A percentile compares a stretch with the other conserved stretches of the same genome.
Conservation (phyloP, 805 yeast species). For the Pichia deserticola region DNA sequence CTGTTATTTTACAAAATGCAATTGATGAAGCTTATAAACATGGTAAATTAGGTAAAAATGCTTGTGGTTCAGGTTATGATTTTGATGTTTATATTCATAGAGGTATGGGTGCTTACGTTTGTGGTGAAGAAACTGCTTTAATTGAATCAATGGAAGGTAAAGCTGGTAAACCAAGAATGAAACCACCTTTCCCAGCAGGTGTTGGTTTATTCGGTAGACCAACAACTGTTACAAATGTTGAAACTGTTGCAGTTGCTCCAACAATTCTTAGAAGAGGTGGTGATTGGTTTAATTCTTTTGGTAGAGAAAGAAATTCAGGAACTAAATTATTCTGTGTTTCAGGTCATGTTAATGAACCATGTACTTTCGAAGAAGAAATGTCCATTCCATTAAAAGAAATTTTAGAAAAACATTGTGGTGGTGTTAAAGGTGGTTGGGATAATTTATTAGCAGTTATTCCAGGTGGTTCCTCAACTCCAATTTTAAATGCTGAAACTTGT, state of each 20-base stretch:
- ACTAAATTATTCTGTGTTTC: constrained; percentile 81
- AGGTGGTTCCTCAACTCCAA: constrained; percentile 86
- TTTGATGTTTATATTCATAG: constrained; percentile 82
- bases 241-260: constrained; percentile 86
- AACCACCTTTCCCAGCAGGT: constrained; percentile 95
- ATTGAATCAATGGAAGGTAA: constrained; percentile 87
- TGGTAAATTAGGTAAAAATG: constrained; percentile 74
- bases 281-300: constrained; percentile 77
- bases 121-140: constrained; percentile 89
- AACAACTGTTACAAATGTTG: constrained; percentile 85
- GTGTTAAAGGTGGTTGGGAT: constrained; percentile 90
- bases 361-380: constrained; percentile 93
- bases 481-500: constrained; percentile 61
- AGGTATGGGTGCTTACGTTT: constrained; percentile 90
- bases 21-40: constrained; percentile 82
- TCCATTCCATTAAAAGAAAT: constrained; percentile 78
- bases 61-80: constrained; percentile 81
- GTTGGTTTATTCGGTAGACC: constrained; percentile 90
- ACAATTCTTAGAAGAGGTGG: constrained; percentile 86
- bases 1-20: constrained; percentile 65
- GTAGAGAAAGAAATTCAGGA: constrained; percentile 80
- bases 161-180: constrained; percentile 88
- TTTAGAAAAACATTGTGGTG: constrained; percentile 85
- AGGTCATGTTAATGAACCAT: constrained; percentile 87
- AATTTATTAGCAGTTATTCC: constrained; percentile 82